Conservation (phyloP, 352 stramenopile genomes). For the Phytophthora sp. region DNA sequence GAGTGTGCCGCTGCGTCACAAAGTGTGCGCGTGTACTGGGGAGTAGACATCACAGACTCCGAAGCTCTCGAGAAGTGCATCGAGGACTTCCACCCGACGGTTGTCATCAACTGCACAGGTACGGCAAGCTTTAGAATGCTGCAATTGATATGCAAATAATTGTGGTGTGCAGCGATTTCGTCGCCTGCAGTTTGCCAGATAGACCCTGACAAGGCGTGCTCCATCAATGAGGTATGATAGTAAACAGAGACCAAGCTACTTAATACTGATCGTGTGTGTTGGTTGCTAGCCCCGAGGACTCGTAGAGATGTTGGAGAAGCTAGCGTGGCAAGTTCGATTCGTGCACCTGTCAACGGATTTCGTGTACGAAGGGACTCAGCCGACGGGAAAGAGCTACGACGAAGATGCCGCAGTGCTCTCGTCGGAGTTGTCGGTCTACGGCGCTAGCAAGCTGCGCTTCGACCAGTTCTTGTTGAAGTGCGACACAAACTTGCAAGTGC, state of each 20-base stretch:
- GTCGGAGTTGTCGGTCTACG: constrained; percentile 47
- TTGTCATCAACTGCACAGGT: constrained; percentile 72
- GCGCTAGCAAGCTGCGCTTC: constrained; percentile 56
- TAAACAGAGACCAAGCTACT: too few relatives aligned
- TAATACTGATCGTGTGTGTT: neutral
- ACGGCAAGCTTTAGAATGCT: neutral
- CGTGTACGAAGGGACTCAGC: constrained; percentile 53
- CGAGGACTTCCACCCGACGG: constrained; percentile 39
- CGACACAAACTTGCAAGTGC: constrained; percentile 9
- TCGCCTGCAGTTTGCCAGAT: constrained; percentile 65
- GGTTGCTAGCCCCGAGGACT: constrained; percentile 38
- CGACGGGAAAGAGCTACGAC: constrained; percentile 33
- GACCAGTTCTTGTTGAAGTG: constrained; percentile 40
- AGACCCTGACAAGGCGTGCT: constrained; percentile 34
- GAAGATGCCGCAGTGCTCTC: constrained; percentile 36
- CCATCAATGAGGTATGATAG: constrained; percentile 55
- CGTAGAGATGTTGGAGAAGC: constrained; percentile 34
- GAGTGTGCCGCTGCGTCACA: neutral
- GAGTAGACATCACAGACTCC: constrained; percentile 43
- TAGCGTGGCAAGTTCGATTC: constrained; percentile 36
- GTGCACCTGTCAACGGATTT: constrained; percentile 80
- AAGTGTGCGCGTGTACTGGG: constrained; percentile 47
- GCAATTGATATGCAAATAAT: neutral
- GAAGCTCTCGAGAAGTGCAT: constrained; percentile 41
- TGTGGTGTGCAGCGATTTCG: constrained; percentile 45